Evolutionary conservation across 345 rosid species (phyloP), one percentile per base, ranked within the genome.

Genomic region (Eucalyptus viminalis): DNA sequence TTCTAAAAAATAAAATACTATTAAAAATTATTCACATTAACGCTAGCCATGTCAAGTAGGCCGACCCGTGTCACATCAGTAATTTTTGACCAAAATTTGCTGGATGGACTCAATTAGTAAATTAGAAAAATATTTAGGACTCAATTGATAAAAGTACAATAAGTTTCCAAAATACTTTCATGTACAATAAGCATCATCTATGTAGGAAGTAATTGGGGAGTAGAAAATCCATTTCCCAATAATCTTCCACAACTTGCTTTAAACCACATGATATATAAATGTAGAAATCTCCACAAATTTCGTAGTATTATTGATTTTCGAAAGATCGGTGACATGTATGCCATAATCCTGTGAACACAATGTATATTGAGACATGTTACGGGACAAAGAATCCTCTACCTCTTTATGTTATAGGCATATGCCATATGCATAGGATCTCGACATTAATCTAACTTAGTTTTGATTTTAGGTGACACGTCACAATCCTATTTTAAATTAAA

Each of bases 61-160:
- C 6, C 11, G 0, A 22, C 27, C 2, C 25, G 2, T 19, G 56
- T 24, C 29, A 56, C 3, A 1, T 56, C 2, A 22, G 62, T 10
- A 56, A 56, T 56, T 56, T 56, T 24, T 1, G 0, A 56, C 2
- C 29, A 56, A 22, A 56, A 56, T 56, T 56, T 24, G 6, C 13
- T 2, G 1, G 0, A 53, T 0, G 0, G 2, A 53, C 24, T 21
- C 58, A 53, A 53, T 53, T 19, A 19, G 1, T 53, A 53, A 53
- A 19, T 53, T 53, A 53, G 24, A 19, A 53, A 53, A 19, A 53
- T 19, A 53, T 53, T 53, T 1, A 19, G 0, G 5, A 53, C 11
- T 53, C 58, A 19, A 53, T 53, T 56, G 29, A 24, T 2, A 56
- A 56, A 56, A 56, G 62, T 56, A 24, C 62, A 56, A 56, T 56